Evolutionary conservation across 306 rosid species (phyloP), one percentile per base, ranked within the genome.

Genomic region (Bauhinia variegata): DNA sequence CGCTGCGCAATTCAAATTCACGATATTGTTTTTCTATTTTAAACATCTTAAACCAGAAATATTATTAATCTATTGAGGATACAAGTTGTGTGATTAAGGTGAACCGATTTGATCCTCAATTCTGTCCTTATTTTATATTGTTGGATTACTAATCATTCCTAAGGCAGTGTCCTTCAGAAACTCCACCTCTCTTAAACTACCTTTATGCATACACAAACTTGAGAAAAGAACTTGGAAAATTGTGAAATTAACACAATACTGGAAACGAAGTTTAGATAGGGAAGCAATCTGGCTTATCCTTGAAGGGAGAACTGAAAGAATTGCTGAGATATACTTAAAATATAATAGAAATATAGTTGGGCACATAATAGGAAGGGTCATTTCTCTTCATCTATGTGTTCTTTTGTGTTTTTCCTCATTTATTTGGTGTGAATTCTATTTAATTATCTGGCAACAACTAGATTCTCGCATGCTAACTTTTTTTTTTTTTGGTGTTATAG

Each of bases 401-500:
- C 30, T 7, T 42, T 18, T 15, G 38, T 56, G 1, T 18, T 32
- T 33, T 44, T 48, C 16, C 42, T 9, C 64, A 3, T 15, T 34
- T 32, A 7, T 15, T 39, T 51, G 23, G 8, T 51, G 37, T 51
- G 7, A 47, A 18, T 46, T 47, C 55, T 15, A 67, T 41, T 48
- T 19, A 3, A 9, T 74, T 43, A 17, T 33, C 0, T 34, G 11
- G 53, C 19, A 23, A 41, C 52, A 15, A 36, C 9, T 7, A 13
- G 28, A 44, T n/a, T 48, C 31, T 43, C 42, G 1, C 61, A 13
- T 78, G 67, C 51, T 54, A 52, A 33, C 17, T 52, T 0, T 38
- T 18, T 12, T 33, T n/a, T 7, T 23, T 30, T 8, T 42, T 61
- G 12, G 42, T 63, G 64, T 3, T 49, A 32, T 60, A 92, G 97